Base-by-base conservation (phyloP, 306 rosid species). In the Hylodesmum podocarpum region DNA sequence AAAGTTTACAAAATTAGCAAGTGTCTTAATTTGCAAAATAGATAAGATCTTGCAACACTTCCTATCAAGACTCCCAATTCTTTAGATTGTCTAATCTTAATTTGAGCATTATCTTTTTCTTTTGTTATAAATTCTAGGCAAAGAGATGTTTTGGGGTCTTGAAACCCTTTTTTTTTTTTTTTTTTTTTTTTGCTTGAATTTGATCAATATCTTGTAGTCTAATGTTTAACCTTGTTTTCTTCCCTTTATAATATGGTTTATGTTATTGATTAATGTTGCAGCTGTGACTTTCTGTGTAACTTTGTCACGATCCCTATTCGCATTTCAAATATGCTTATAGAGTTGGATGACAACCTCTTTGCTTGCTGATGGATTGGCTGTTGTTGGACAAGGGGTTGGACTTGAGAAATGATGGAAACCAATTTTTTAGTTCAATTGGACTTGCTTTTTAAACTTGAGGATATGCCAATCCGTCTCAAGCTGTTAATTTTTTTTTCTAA, bases 371-470 rank as follows among this genome's bases (percentile, higher is more conserved):
- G 98, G 98, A 18, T 83, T 93, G 28, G 98, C 98, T 50, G 96
- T 93, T 79, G 97, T 97, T 51, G 98, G 92, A 29, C 98, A 93
- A 89, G 98, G n/a, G n/a, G n/a, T n/a, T n/a, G n/a, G n/a, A n/a
- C n/a, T n/a, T n/a, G n/a, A n/a, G n/a, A n/a, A n/a, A n/a, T n/a
- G n/a, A n/a, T n/a, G n/a, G n/a, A n/a, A n/a, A n/a, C n/a, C n/a
- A n/a, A n/a, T n/a, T n/a, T n/a, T n/a, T n/a, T n/a, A n/a, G n/a
- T n/a, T n/a, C n/a, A n/a, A n/a, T n/a, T n/a, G n/a, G n/a, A n/a
- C n/a, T n/a, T n/a, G n/a, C n/a, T n/a, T n/a, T n/a, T n/a, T n/a
- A n/a, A n/a, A n/a, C n/a, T n/a, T n/a, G n/a, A n/a, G n/a, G n/a
- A n/a, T n/a, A n/a, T n/a, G n/a, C n/a, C n/a, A n/a, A n/a, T n/a